phyloP scores from a whole-genome alignment of 2,329 filamentous ascomycete species.

The Penicillium brasilianum region DNA sequence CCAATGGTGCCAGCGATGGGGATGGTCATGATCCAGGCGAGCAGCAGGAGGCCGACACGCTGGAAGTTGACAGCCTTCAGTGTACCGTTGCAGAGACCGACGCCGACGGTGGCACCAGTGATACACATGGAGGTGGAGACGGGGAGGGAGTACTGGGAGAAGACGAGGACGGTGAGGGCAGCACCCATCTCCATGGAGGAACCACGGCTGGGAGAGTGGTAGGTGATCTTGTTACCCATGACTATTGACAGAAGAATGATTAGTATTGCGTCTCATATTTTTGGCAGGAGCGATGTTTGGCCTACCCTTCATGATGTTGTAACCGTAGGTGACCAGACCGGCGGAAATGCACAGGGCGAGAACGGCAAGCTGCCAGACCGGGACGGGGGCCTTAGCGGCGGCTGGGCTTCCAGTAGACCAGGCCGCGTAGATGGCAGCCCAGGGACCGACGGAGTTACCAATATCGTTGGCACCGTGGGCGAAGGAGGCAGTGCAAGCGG shows the following conservation, averaged over 20 bases:
- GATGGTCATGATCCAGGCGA: conserved; percentile 71
- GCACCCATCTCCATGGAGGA: conserved; percentile 82
- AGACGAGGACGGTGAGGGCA: conserved; percentile 75
- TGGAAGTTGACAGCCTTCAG: conserved; percentile 76
- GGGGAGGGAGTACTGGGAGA: conserved; percentile 75
- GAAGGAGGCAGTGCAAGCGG: conserved; percentile 57
- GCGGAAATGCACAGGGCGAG: conserved; percentile 66
- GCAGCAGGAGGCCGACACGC: conserved; percentile 68
- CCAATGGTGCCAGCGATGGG: conserved; percentile 65
- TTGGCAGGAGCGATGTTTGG: not conserved
- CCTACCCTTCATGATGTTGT: conserved; percentile 82
- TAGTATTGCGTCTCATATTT: conserved; percentile 15
- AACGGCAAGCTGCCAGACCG: conserved; percentile 77
- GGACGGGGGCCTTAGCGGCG: conserved; percentile 67
- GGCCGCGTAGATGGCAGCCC: conserved; percentile 71
- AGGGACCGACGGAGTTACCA: conserved; percentile 71
- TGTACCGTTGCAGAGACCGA: conserved; percentile 76
- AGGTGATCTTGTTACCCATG: conserved; percentile 82
- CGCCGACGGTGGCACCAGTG: conserved; percentile 77
- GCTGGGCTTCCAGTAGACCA: conserved; percentile 68
- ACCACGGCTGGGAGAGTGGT: conserved; percentile 63
- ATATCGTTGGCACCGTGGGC: conserved; percentile 78
- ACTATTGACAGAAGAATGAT: conserved; percentile 51
- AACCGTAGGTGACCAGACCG: conserved; percentile 75
- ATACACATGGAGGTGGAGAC: conserved; percentile 82